Conservation (phyloP, 257 asterid genomes). For the Solanum medicagineum region DNA sequence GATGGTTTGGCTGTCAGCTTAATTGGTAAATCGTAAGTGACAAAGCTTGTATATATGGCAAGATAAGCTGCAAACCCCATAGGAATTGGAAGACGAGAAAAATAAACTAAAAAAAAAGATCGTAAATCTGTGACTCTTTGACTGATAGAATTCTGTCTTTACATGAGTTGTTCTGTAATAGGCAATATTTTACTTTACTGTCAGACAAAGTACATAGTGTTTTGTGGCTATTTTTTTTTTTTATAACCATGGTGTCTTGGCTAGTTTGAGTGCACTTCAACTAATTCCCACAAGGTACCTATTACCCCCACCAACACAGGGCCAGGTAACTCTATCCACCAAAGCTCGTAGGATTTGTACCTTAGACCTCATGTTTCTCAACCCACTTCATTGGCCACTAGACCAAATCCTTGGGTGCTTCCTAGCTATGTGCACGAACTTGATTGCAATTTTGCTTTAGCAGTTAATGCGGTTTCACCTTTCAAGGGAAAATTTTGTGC, state of each 20-base stretch:
- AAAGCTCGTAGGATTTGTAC: background rate
- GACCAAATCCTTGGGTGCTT: background rate
- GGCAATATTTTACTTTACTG: background rate
- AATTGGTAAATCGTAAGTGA: background rate
- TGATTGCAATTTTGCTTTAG: background rate
- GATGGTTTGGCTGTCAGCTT: background rate
- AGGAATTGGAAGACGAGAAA: background rate
- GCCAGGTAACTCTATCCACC: background rate
- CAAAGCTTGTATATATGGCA: background rate
- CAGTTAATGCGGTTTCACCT: background rate
- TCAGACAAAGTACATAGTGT: background rate
- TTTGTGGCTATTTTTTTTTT: background rate
- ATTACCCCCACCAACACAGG: background rate
- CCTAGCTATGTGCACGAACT: background rate
- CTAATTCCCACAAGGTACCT: background rate
- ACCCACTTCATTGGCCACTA: background rate
- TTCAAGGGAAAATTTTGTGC: background rate
- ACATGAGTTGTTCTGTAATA: background rate
- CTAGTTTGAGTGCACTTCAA: background rate
- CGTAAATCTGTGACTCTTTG: background rate
- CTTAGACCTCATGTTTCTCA: background rate
- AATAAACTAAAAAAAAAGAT: background rate
- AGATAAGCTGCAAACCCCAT: background rate
- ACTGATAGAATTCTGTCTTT: background rate
- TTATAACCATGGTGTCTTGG: background rate